Evolutionary conservation across 2,329 filamentous ascomycete species (phyloP).

Genomic region (Clarireedia homoeocarpa): DNA sequence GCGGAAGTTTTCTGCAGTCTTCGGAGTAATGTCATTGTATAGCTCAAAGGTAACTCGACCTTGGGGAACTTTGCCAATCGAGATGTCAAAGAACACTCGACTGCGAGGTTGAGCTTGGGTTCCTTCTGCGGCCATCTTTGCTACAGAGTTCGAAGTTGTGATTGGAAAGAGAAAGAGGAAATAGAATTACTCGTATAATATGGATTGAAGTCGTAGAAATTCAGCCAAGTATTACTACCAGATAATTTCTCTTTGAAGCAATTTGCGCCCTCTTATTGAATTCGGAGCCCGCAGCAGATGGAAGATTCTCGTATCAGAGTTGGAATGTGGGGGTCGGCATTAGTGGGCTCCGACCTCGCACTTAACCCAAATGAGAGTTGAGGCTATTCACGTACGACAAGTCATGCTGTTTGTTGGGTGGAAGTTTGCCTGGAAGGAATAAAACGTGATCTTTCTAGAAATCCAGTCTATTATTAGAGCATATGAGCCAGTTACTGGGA

Average conservation of each 20-base stretch:
- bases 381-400: not conserved
- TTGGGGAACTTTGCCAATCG: conserved; percentile 63
- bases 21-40: conserved; percentile 70
- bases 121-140: conserved; percentile 33
- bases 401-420: not conserved
- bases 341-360: not conserved
- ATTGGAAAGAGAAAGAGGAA: not conserved
- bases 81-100: conserved; percentile 90
- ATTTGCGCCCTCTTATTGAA: not conserved
- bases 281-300: conserved; percentile 6
- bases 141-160: conserved; percentile 12
- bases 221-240: too few species aligned
- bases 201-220: not conserved
- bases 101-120: conserved; percentile 31
- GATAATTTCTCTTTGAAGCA: not conserved
- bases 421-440: too few species aligned
- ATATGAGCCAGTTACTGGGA: too few species aligned
- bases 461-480: not conserved
- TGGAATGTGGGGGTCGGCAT: conserved; percentile 10
- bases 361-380: conserved; percentile 1
- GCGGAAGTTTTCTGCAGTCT: conserved; percentile 95
- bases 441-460: not conserved
- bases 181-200: not conserved
- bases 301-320: conserved; percentile 7
- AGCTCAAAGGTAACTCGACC: conserved; percentile 86